Evolutionary conservation across 352 stramenopile species (phyloP), one percentile per base, ranked within the genome.

Genomic region (Aphanomyces cochlioides): DNA sequence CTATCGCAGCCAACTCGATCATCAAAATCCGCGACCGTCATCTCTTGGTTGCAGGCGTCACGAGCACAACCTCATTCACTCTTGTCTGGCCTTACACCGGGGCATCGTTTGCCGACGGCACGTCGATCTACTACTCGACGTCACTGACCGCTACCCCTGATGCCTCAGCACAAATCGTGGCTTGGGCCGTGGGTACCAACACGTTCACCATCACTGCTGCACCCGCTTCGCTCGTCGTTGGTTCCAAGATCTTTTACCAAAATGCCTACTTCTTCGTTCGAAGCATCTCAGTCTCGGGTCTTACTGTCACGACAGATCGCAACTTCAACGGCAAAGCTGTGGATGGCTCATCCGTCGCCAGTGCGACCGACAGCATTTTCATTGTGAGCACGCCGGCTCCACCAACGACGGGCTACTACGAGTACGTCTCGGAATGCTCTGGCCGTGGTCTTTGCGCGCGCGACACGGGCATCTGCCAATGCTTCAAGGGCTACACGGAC

Each of bases 401-500:
- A 0, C 70, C 73, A 13, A 61, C 66, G 0, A 77, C 73, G 6
- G 76, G 76, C 64, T 67, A 81, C 45, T 93, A 87, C 74, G 82
- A 80, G 36, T 93, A 92, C 73, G 84, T 92, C 1, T 89, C 82
- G 10, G 70, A 76, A 54, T 96, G 89, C 76, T 84, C 83, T 0
- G 84, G 87, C 0, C 83, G 89, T 47, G 89, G 87, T 2, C 72
- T 95, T 28, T 96, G 89, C 68, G 53, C 56, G 4, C 79, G 67
- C 28, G 79, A 87, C 8, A 87, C 77, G 45, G 89, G 89, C 1
- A 59, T 94, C 68, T 96, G 89, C 77, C 72, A 75, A 15, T 96
- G 89, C 76, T 96, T 95, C 78, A 91, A 89, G 72, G 89, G 89
- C 65, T 96, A 96, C 84, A 93, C 87, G 8, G 88, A 90, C 74